Evolutionary conservation across 2,329 filamentous ascomycete genomes (phyloP), one percentile per base, ranked within the genome.

Genomic region (Chrysoporthe cubensis): DNA sequence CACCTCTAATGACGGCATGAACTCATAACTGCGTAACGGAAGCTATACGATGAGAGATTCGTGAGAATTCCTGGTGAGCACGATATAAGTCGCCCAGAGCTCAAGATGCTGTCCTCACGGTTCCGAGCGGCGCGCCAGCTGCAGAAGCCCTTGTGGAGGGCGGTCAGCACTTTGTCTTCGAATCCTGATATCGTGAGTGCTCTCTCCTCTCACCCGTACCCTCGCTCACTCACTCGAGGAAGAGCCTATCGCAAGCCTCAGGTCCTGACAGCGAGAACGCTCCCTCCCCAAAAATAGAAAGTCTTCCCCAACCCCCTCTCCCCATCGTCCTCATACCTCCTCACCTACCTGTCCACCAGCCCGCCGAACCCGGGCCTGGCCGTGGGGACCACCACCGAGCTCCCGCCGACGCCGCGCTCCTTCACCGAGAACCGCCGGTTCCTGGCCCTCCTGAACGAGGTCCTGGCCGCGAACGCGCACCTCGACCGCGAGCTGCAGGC

Each of bases 361-460:
- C 66, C 66, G 1, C 88, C 88, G 0, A 84, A 80, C 4, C 75
- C 80, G 6, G 75, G 76, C 40, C 78, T 91, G 26, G 83, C 88
- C 16, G 85, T 91, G 69, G 89, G 89, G 61, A 86, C 82, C 1
- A 85, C 87, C 0, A 85, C 84, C 6, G 73, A 78, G 18, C 70
- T 90, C n/a, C 88, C 88, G 1, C 88, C 88, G 0, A 89, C 87
- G 0, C 87, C 89, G 3, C 78, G 80, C 50, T 84, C 86, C 32
- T 89, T 91, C 73, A 79, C 76, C 32, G 84, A 87, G 73, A 91
- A 91, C 74, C 82, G 78, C 11, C 77, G 79, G 32, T 91, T 91
- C 75, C 74, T 88, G n/a, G 74, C 78, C 11, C 85, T 90, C 62
- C 81, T 91, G 32, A 82, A 88, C 73, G 79, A 85, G 18, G 86